Base-by-base conservation (phyloP, 2,329 filamentous ascomycete species). In the Penicillium sp. region DNA sequence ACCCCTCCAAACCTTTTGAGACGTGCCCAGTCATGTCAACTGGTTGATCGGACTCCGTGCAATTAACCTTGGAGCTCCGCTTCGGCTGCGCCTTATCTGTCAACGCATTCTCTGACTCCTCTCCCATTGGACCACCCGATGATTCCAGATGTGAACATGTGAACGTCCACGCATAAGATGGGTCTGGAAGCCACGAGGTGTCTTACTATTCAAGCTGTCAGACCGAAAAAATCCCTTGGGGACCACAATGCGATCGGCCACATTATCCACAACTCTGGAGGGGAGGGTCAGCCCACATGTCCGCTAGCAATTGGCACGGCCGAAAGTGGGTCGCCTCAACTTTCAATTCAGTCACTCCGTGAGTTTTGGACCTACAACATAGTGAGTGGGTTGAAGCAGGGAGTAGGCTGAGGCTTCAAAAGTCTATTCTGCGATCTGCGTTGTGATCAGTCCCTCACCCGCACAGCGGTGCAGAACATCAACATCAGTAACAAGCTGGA, bases 141-240 rank as follows among this genome's bases (percentile, higher is more conserved):
- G 87, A 34, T 85, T 87, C 60, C 86, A 85, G 65, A 94, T 90
- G 60, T 93, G 23, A 23, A 23, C 23, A 4, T 23, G 23, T 27
- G 85, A 50, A 94, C 82, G n/a, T 90, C 90, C 68, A 91, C 15
- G 91, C 91, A 69, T 91, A 92, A 69, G 87, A 72, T 95, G 91
- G 19, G 90, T 94, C 76, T 92, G 88, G 27, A 95, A 74, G 13
- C 91, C 90, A 52, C 82, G 78, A 8, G 85, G 80, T 34, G 91
- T 79, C 69, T 94, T 84, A 33, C 11, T 33, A 74, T 91, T 84
- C 71, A 96, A 94, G 65, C 88, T 90, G 54, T 84, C 88, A 78
- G 93, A 95, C 21, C 81, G 84, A 54, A 85, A 65, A 27, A 27
- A 15, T 83, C 82, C 36, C 87, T 87, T 10, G 0, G 89, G 89